Evolutionary conservation across 805 yeast species (phyloP).

Genomic region (Wickerhamiella slavikovae): DNA sequence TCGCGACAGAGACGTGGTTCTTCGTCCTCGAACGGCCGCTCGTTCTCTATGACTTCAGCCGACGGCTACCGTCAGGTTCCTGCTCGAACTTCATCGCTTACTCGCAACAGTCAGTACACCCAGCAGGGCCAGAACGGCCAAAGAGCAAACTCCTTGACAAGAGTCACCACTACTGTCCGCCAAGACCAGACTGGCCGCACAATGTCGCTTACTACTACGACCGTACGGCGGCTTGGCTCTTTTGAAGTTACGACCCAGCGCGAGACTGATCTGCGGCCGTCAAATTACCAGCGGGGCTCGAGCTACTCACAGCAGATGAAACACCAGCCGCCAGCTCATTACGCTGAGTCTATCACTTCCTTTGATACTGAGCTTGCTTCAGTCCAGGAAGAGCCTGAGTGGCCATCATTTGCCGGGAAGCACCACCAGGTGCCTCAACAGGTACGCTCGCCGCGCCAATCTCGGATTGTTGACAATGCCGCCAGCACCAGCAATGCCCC

Average conservation of each 20-base stretch:
- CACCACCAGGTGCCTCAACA: background rate
- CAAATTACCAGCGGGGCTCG: constrained; percentile 2
- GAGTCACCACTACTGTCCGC: constrained; percentile 13
- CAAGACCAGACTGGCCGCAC: constrained; percentile 16
- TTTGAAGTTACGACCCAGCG: constrained; percentile 17
- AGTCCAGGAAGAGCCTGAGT: constrained; percentile 8
- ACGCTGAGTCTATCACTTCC: constrained; percentile 6
- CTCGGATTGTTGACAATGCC: background rate
- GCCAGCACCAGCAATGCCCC: background rate
- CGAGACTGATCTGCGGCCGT: constrained; percentile 10
- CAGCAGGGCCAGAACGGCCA: too few relatives aligned
- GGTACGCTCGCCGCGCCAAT: background rate
- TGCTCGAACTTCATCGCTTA: background rate
- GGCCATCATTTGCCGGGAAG: too few relatives aligned
- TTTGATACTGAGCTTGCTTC: constrained; percentile 9
- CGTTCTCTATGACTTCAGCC: background rate
- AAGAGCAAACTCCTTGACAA: constrained; percentile 13
- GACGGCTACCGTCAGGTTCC: background rate
- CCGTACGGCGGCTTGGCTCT: constrained; percentile 18
- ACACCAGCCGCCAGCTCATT: background rate
- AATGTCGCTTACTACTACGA: constrained; percentile 19
- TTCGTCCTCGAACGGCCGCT: constrained; percentile 1
- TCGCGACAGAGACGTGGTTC: constrained; percentile 2
- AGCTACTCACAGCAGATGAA: constrained; percentile 1
- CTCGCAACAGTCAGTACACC: constrained; percentile 5